Evolutionary conservation across 31 red algal genomes (phyloP), one percentile per base, ranked within the genome.

Genomic region (Porphyra umbilicalis): DNA sequence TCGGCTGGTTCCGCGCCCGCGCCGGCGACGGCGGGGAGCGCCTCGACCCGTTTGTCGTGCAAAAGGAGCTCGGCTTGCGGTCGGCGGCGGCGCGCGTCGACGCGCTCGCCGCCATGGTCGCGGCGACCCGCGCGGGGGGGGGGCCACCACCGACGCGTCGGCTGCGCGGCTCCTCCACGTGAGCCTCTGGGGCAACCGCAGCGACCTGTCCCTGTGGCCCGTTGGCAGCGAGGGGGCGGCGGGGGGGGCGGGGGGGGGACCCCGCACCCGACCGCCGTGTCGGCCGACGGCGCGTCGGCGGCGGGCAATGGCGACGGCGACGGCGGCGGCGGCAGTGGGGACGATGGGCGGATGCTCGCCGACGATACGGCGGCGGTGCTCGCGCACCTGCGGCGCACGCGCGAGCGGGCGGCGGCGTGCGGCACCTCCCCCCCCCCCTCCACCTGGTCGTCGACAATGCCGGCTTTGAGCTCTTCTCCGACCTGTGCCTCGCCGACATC

Each of bases 391-490:
- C 44, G 83, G 8, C 39, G n/a, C 20, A n/a, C 75, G 67, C 14
- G 38, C 18, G 39, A 75, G 20, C 39, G 76, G 67, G 34, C 82
- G 30, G 25, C 75, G 29, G 32, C 32, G 29, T 11, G 35, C 6
- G 39, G 76, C 30, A 79, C 25, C 39, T 32, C 83, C 32, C 32
- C 71, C 0, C 18, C 33, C 20, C 82, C 18, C 76, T 95, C 32
- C 94, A 92, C 83, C 91, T 98, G n/a, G 87, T 98, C 34, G 96
- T 95, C 13, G 96, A 98, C 77, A 98, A 98, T 77, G 96, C 96
- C 16, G 96, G 93, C 35, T 91, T 98, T 77, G 96, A 98, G 76
- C 85, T 98, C 11, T 98, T 98, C 78, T 93, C 90, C 87, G 93
- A 98, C 79, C 77, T 98, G 76, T 92, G 89, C 32, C 79, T 98